phyloP scores from a whole-genome alignment of 768 basidiomycete genomes.

The Agrocybe pediades region DNA sequence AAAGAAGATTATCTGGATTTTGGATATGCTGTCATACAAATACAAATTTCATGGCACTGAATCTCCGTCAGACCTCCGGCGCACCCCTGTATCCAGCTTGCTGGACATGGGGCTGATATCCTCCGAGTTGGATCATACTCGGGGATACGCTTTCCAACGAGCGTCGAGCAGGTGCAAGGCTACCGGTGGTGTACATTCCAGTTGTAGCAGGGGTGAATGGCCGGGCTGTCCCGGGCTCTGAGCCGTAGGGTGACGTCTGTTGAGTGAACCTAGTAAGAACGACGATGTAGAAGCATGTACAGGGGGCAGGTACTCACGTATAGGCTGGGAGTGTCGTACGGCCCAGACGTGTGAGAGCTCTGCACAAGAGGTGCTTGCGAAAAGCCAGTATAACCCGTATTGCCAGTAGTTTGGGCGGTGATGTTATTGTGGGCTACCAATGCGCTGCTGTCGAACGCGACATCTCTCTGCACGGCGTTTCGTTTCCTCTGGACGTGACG shows the following conservation, averaged over 20 bases:
- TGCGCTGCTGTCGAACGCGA: constrained; percentile 25
- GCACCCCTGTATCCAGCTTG: constrained; percentile 16
- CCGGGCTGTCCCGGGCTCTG: constrained; percentile 9
- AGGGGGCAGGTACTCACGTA: background rate
- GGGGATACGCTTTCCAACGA: constrained; percentile 32
- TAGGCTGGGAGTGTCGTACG: background rate
- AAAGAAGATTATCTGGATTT: too few species aligned
- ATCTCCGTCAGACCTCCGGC: constrained; percentile 13
- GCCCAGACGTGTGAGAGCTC: background rate
- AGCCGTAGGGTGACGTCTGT: background rate
- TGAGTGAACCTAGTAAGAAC: background rate
- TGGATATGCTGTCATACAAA: too few species aligned
- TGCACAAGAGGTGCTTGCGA: constrained; percentile 5
- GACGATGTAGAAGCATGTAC: background rate
- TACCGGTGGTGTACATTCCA: constrained; percentile 27
- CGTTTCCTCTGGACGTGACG: constrained; percentile 31
- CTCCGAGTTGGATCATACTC: constrained; percentile 18
- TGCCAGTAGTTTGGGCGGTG: constrained; percentile 8
- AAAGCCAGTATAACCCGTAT: constrained; percentile 2
- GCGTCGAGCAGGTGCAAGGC: constrained; percentile 21
- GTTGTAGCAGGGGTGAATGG: constrained; percentile 28
- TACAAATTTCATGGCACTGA: background rate
- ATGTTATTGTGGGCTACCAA: constrained; percentile 19
- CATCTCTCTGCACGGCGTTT: constrained; percentile 18
- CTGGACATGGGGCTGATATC: constrained; percentile 10